Conservation (phyloP, 495 filamentous ascomycete species). For the Penicillium canescens region DNA sequence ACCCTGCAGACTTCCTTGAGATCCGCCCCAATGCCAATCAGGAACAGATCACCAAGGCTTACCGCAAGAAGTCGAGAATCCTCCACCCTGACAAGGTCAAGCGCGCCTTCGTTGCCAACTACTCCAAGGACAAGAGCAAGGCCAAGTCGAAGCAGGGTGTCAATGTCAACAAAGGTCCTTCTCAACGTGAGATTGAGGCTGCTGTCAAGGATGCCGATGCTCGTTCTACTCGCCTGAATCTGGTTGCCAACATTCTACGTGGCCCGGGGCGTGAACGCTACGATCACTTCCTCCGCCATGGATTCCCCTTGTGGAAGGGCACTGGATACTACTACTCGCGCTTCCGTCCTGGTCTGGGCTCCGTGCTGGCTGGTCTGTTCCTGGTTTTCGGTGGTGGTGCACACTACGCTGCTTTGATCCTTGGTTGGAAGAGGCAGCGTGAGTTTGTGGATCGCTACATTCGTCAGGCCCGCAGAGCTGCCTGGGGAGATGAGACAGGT, state of each 20-base stretch:
- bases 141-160: slow-evolving; percentile 58
- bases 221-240: slow-evolving; percentile 77
- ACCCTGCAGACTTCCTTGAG: slow-evolving; percentile 70
- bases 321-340: slow-evolving; percentile 97
- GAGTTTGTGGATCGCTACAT: slow-evolving; percentile 92
- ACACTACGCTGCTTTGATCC: slow-evolving; percentile 80
- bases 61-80: slow-evolving; percentile 77
- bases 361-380: slow-evolving; percentile 81
- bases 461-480: slow-evolving; percentile 79
- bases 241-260: slow-evolving; percentile 81
- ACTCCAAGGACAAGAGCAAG: slow-evolving; percentile 60
- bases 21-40: slow-evolving; percentile 69
- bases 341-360: slow-evolving; percentile 85
- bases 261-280: slow-evolving; percentile 81
- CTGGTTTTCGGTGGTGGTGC: slow-evolving; percentile 78
- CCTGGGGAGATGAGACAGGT: slow-evolving; percentile 79
- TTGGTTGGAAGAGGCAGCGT: slow-evolving; percentile 84
- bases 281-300: slow-evolving; percentile 91
- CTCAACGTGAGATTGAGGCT: slow-evolving; percentile 67
- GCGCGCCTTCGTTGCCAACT: slow-evolving; percentile 74
- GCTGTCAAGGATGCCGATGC: slow-evolving; percentile 76
- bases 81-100: slow-evolving; percentile 96
- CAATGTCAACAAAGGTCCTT: slow-evolving; percentile 69
- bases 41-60: slow-evolving; percentile 91
- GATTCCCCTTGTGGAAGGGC: slow-evolving; percentile 94